Percentiles rank a stretch among this genome's conserved stretches.
Evolutionary conservation across 306 rosid species (phyloP).

Genomic region (Ormosia emarginata): DNA sequence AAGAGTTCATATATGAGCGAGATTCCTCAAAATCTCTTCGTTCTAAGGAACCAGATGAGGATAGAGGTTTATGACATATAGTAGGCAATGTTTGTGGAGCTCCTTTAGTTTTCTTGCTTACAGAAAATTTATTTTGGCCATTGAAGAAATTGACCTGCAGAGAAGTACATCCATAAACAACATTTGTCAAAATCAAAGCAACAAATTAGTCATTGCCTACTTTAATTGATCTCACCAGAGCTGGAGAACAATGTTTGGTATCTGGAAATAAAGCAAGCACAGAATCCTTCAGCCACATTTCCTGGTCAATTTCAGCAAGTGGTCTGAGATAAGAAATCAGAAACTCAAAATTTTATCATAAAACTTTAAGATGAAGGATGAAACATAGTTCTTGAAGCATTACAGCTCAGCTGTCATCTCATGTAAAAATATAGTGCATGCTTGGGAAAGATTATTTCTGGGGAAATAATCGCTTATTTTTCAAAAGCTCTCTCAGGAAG

Average conservation of each 20-base stretch:
- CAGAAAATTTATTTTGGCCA: constrained; percentile 53
- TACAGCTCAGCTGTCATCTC: background rate
- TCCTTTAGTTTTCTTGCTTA: constrained; percentile 53
- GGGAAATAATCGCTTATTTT: no score
- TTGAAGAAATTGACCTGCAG: constrained; percentile 80
- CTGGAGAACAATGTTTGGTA: constrained; percentile 67
- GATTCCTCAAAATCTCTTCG: constrained; percentile 59
- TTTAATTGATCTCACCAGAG: constrained; percentile 68
- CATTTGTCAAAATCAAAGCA: constrained; percentile 22
- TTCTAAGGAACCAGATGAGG: constrained; percentile 53
- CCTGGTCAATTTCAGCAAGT: constrained; percentile 69
- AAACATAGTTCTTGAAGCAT: constrained; percentile 17
- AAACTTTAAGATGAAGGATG: constrained; percentile 19
- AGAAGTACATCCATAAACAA: constrained; percentile 22
- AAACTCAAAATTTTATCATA: constrained; percentile 31
- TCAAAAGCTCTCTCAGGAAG: no score
- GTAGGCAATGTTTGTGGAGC: constrained; percentile 41
- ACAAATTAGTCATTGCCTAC: constrained; percentile 9
- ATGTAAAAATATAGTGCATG: background rate
- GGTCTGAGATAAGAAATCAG: constrained; percentile 44
- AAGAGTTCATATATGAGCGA: constrained; percentile 54
- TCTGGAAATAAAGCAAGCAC: constrained; percentile 77
- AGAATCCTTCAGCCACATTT: constrained; percentile 87
- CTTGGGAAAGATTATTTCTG: no score
- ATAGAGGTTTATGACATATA: constrained; percentile 66